Base-by-base conservation (phyloP, 1,284 basidiomycete species). In the Acaromyces ingoldii region DNA sequence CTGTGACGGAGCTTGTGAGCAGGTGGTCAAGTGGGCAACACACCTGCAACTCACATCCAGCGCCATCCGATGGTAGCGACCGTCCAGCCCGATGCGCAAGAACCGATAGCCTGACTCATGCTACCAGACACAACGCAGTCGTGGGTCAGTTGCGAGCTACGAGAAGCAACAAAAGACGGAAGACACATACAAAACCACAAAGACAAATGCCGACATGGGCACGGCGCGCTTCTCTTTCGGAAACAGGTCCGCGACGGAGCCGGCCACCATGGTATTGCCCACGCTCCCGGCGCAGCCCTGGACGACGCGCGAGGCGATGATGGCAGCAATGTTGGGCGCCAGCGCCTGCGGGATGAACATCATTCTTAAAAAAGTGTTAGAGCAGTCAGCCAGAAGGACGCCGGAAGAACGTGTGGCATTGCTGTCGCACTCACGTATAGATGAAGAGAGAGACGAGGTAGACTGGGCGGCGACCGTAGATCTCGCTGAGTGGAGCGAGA, bases 251-350 rank as follows among this genome's bases (percentile, higher is more conserved):
- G 66, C 60, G 6, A 74, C 62, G n/a, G 63, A 65, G 2, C 72
- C 72, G 1, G 67, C 72, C 3, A 72, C 70, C 50, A 74, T 57
- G 0, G 67, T 65, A 31, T 72, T 76, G 28, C 76, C 75, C 7
- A 73, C 72, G 15, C 60, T 63, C 6, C 70, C 75, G 3, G 63
- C 58, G 11, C 62, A 65, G 3, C 75, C 75, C 48, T 76, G 76
- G 40, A 76, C 65, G 29, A 63, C 74, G 0, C 79, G 60, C 0
- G 75, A 66, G 21, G 75, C 66, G 36, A 70, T 55, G 39, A 74
- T 60, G 37, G 62, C 55, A 19, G 60, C 55, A 26, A 71, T 65
- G 55, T 62, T 67, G 41, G 59, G 52, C 15, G 67, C 65, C 4
- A 72, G 59, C 17, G 70, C 72, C 49, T 63, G 59, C 3, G 72